Percentiles rank a stretch among this genome's conserved stretches.
These are phyloP conservation scores for Heliocybe sulcata DNA, from an alignment of 1,284 basidiomycete genomes.

Conservation along the genomic window DNA sequence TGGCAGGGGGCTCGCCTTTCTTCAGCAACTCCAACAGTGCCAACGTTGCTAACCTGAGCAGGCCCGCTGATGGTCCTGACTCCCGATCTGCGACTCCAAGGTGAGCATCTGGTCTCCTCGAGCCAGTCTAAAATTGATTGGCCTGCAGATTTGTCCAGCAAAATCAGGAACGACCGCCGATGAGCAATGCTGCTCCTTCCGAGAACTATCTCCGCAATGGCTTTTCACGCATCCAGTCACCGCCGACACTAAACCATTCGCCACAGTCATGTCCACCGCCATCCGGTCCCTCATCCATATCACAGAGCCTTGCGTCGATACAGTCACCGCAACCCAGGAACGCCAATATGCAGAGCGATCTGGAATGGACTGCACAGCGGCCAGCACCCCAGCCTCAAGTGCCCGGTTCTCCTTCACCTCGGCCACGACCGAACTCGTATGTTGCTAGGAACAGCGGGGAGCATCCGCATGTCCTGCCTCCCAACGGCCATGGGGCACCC, in stretches of 20 bases:
- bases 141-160: background rate
- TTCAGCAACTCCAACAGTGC: conserved; percentile 16
- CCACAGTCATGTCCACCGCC: conserved; percentile 36
- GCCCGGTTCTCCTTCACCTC: conserved; percentile 32
- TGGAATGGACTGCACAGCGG: conserved; percentile 43
- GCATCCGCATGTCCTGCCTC: conserved; percentile 29
- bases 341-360: conserved; percentile 31
- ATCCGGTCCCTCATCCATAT: conserved; percentile 29
- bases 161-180: conserved; percentile 7
- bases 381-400: conserved; percentile 30
- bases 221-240: conserved; percentile 29
- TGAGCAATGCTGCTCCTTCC: conserved; percentile 24
- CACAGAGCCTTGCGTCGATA: conserved; percentile 33
- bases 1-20: conserved; percentile 20
- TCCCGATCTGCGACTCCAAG: conserved; percentile 12
- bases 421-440: conserved; percentile 50
- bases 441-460: conserved; percentile 43
- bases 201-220: conserved; percentile 36
- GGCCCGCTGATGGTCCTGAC: conserved; percentile 10
- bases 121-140: background rate
- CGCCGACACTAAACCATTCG: conserved; percentile 30
- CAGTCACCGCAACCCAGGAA: conserved; percentile 31
- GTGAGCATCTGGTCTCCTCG: background rate
- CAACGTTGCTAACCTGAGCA: conserved; percentile 14
- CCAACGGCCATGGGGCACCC: conserved; percentile 41